A percentile compares a stretch with the other conserved stretches of the same genome.
Conservation (phyloP, 106 monocot species). For the Agapanthus africanus region DNA sequence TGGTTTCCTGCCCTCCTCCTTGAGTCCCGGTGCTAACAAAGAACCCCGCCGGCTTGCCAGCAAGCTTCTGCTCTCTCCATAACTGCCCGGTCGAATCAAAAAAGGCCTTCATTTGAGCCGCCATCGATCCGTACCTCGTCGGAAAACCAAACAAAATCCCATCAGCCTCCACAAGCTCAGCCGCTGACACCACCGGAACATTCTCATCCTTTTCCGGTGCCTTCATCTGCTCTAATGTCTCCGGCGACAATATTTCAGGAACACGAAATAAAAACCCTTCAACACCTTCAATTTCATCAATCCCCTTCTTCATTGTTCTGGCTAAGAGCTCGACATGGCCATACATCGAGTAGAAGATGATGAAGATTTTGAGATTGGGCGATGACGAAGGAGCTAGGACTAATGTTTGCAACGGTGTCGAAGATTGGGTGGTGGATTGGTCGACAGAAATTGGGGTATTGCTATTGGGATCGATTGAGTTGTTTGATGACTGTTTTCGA, state of each 20-base stretch:
- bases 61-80: slow-evolving; percentile 62
- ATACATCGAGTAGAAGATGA: slow-evolving; percentile 50
- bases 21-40: slow-evolving; percentile 72
- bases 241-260: slow-evolving; percentile 45
- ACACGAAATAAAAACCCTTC: slow-evolving; percentile 52
- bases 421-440: neutral
- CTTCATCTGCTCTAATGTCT: slow-evolving; percentile 47
- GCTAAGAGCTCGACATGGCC: slow-evolving; percentile 41
- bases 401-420: neutral
- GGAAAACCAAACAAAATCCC: slow-evolving; percentile 37
- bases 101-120: slow-evolving; percentile 75
- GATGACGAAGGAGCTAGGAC: neutral
- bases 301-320: slow-evolving; percentile 30
- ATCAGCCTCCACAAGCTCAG: slow-evolving; percentile 41
- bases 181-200: slow-evolving; percentile 26
- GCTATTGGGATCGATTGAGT: neutral
- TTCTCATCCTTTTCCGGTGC: slow-evolving; percentile 32
- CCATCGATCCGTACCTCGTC: slow-evolving; percentile 50
- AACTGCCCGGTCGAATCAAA: slow-evolving; percentile 54
- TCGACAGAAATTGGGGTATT: neutral
- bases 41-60: slow-evolving; percentile 71
- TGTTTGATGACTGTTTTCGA: neutral
- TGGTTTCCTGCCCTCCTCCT: slow-evolving; percentile 70
- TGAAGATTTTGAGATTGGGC: slow-evolving; percentile 31
- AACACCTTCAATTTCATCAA: slow-evolving; percentile 36